Base-by-base conservation (phyloP, 768 basidiomycete species). In the Phanerochaete sordida region DNA sequence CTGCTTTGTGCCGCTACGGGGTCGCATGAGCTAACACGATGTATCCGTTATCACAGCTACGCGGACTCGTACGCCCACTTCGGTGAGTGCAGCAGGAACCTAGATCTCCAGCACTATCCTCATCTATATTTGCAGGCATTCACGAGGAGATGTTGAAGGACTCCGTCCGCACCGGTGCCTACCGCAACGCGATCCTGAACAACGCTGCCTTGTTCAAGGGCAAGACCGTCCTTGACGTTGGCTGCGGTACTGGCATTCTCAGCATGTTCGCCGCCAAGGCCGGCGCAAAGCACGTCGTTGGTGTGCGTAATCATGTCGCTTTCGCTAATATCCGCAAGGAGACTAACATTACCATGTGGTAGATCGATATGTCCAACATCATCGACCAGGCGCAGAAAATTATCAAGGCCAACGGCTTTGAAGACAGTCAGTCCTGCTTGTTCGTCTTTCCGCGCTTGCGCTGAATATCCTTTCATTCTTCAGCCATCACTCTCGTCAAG, bases 291-390 rank as follows among this genome's bases (percentile, higher is more conserved):
- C 91, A 90, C 62, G 95, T 98, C 66, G 93, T 96, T 64, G 95
- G 95, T 58, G 92, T 95, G 67, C 68, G 89, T 76, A 8, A n/a
- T 21, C 24, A 24, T 26, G 15, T 43, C 4, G 27, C 4, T 30
- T 30, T n/a, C 3, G 28, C 3, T 12, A 35, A 43, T 24, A n/a
- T n/a, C n/a, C n/a, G n/a, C n/a, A n/a, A n/a, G n/a, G n/a, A n/a
- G n/a, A 6, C 26, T 51, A 9, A 12, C 21, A 6, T 23, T 43
- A n/a, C 5, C 46, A 30, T 1, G 21, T 48, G 37, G 3, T 49
- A 95, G 93, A 95, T 99, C 75, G 97, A 99, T 78, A 99, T 99
- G 97, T 97, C 95, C 59, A 99, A 99, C 78, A 99, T 99, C 76
- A 92, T 98, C 74, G 97, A 98, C 78, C 96, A 98, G 78, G 97